Percentiles rank a stretch among this genome's conserved stretches.
These are phyloP conservation scores for Enterocytospora artemiae DNA, from an alignment of 371 early-diverging fungal species.

Conservation along the genomic window DNA sequence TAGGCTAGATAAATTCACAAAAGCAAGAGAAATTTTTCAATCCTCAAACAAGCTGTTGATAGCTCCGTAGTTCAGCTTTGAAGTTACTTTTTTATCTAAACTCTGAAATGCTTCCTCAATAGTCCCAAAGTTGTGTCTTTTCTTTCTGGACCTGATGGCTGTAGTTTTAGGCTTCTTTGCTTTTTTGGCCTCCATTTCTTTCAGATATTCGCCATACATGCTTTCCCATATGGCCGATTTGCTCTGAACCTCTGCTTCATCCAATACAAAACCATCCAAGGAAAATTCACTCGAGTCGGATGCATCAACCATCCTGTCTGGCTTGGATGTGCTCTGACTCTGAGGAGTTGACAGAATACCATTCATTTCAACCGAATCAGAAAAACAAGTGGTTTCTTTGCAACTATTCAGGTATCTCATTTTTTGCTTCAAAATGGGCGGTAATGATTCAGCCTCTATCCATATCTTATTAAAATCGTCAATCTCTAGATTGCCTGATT, in stretches of 20 bases:
- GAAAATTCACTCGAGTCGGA: slow-evolving; percentile 14
- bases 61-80: slow-evolving; percentile 55
- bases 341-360: neutral
- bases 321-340: neutral
- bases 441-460: slow-evolving; percentile 74
- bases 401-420: neutral
- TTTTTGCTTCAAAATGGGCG: slow-evolving; percentile 62
- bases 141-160: slow-evolving; percentile 26
- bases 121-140: slow-evolving; percentile 28
- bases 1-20: too few relatives aligned
- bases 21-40: too few relatives aligned
- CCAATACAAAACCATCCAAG: slow-evolving; percentile 38
- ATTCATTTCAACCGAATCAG: neutral
- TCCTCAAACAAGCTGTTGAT: slow-evolving; percentile 54
- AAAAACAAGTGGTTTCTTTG: neutral
- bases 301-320: too few relatives aligned
- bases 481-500: slow-evolving; percentile 71
- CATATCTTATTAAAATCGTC: slow-evolving; percentile 74
- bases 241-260: slow-evolving; percentile 42
- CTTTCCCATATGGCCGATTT: slow-evolving; percentile 54
- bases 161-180: slow-evolving; percentile 7
- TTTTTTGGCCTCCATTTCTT: slow-evolving; percentile 36
- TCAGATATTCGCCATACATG: slow-evolving; percentile 56
- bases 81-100: slow-evolving; percentile 51
- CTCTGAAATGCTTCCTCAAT: slow-evolving; percentile 53